Base-by-base conservation (phyloP, 2,329 filamentous ascomycete genomes). In the Fusarium marasasianum region DNA sequence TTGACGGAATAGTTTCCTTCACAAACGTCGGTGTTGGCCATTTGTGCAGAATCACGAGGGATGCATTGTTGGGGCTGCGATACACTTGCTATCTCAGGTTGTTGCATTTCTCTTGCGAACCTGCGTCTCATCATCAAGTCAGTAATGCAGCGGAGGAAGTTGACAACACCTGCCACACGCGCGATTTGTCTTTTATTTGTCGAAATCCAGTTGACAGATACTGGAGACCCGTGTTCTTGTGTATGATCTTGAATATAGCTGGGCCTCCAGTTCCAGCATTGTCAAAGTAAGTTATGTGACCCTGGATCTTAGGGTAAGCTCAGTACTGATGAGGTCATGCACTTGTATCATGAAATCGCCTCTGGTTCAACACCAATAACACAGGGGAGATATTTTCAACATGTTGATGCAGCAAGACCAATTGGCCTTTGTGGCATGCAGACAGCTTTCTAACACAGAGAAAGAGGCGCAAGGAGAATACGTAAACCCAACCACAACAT, bases 201-300 rank as follows among this genome's bases (percentile, higher is more conserved):
- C 89, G 91, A 76, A 81, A 83, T 44, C 78, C 85, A 3, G 84
- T 87, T 15, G 86, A 86, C 83, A 24, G 93, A 93, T 22, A 38
- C 13, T 38, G 13, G 33, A 29, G 7, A 10, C 1, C 91, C 68
- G 85, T 88, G 11, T 93, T 93, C 77, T 90, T 91, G 0, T 86
- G 87, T 0, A 80, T 92, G 44, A 80, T 90, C 10, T 80, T 93
- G 33, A 87, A 87, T 29, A 91, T 93, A 3, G 83, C 92, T 8
- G 91, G 91, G 93, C 77, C 87, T 93, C 40, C 88, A 93, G 66
- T 93, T 93, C 80, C 80, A 92, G 92, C 68, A 91, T 93, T 29
- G 88, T 89, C 8, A 93, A 93, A 75, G 88, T 91, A 79, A 75
- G 87, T 81, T 38, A 61, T n/a, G 47, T 45, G 35, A 26, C 20